Evolutionary conservation across 148 eudicot genomes (phyloP).

Genomic region (Bassia scoparia): DNA sequence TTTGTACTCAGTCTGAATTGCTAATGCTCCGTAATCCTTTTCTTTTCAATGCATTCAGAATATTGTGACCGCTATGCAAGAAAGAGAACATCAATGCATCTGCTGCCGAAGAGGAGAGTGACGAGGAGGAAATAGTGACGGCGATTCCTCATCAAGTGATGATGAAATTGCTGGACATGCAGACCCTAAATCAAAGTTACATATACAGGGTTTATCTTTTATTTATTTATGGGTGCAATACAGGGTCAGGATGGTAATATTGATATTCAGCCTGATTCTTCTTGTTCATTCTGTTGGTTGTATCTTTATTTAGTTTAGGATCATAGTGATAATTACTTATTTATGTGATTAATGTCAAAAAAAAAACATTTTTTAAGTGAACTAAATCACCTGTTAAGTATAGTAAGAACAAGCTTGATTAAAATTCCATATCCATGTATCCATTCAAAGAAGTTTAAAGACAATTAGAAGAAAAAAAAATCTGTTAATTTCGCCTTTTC

Average conservation of each 20-base stretch:
- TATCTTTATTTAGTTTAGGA: conserved; percentile 19
- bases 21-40: not conserved
- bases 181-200: conserved; percentile 24
- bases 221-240: not conserved
- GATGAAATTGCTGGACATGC: conserved; percentile 48
- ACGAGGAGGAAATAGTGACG: conserved; percentile 41
- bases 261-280: not conserved
- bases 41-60: conserved; percentile 23
- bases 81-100: conserved; percentile 25
- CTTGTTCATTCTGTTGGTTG: conserved; percentile 7
- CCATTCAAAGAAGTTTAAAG: no score
- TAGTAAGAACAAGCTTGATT: conserved; percentile 7
- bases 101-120: conserved; percentile 38
- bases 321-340: conserved; percentile 4
- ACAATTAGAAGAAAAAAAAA: no score
- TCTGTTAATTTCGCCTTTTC: no score
- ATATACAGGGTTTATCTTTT: not conserved
- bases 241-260: not conserved
- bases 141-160: conserved; percentile 35
- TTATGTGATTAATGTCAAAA: not conserved
- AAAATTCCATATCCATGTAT: no score
- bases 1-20: not conserved
- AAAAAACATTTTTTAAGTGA: conserved; percentile 4
- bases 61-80: conserved; percentile 54
- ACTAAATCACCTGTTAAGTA: conserved; percentile 9